These are phyloP conservation scores for Acanthamoeba triangularis DNA, from an alignment of 208 protist genomes.

Conservation along the genomic window DNA sequence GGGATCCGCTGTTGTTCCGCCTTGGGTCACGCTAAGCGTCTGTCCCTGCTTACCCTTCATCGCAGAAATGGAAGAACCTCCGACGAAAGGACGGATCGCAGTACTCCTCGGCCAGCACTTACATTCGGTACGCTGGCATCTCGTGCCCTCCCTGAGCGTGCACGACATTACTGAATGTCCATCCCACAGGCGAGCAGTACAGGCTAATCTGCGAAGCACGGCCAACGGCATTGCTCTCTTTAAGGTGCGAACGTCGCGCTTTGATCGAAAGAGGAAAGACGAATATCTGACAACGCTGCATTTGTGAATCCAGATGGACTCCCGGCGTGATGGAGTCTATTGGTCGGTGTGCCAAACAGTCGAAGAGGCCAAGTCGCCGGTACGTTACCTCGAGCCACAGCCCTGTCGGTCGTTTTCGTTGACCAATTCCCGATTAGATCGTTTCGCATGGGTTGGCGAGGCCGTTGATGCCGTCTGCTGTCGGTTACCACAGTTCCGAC, in stretches of 20 bases:
- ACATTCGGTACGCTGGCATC: conserved; percentile 5
- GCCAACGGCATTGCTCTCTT: conserved; percentile 54
- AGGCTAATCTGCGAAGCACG: conserved; percentile 50
- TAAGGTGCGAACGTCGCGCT: conserved; percentile 10
- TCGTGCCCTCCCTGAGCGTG: neutral
- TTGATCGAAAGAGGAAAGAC: neutral
- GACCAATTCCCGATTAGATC: neutral
- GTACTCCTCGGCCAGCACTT: conserved; percentile 55
- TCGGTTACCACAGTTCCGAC: neutral
- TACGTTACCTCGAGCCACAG: neutral
- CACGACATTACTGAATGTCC: neutral
- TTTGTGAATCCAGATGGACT: neutral
- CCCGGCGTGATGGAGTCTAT: neutral
- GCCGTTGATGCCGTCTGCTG: too few relatives aligned
- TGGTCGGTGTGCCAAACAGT: conserved; percentile 21
- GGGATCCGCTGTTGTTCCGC: neutral
- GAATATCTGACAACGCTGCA: neutral
- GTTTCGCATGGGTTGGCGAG: neutral
- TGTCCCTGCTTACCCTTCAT: neutral
- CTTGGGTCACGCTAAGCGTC: neutral
- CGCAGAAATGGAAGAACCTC: conserved; percentile 49
- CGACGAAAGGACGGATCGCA: conserved; percentile 51
- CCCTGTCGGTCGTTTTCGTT: too few relatives aligned
- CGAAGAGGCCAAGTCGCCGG: neutral
- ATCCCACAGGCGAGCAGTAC: conserved; percentile 9